Evolutionary conservation across 169 alveolate genomes (phyloP).

Genomic region (Eimeria falciformis): DNA sequence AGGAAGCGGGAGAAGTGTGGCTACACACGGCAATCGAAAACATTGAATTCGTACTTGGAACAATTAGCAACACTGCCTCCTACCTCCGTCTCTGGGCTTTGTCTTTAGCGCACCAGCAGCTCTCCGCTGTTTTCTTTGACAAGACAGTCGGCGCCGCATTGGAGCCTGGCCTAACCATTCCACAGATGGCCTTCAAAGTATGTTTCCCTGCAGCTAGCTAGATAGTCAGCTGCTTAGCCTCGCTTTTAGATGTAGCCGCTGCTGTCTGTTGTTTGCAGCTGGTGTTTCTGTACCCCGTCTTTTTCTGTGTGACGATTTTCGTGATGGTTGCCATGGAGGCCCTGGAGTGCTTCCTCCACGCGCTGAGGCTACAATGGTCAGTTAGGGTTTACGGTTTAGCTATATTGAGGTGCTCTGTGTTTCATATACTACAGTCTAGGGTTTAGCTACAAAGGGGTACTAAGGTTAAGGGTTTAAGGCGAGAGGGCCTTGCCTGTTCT

Average conservation of each 20-base stretch:
- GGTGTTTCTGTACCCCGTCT: constrained; percentile 88
- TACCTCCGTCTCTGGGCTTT: constrained; percentile 99
- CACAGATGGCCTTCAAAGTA: constrained; percentile 14
- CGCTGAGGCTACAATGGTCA: constrained; percentile 98
- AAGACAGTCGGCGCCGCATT: constrained; percentile 47
- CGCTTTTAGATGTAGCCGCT: not conserved
- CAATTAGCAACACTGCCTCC: constrained; percentile 99
- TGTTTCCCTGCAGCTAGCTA: not conserved
- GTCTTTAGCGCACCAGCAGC: constrained; percentile 98
- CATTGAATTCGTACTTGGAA: constrained; percentile 98
- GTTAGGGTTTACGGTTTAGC: constrained; percentile 41
- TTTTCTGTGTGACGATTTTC: constrained; percentile 94
- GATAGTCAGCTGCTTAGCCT: not conserved
- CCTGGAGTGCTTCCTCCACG: constrained; percentile 99
- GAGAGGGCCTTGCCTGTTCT: not conserved
- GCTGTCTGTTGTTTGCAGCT: constrained; percentile 16
- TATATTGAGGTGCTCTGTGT: not conserved
- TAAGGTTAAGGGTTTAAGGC: not conserved
- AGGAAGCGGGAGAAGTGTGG: constrained; percentile 6
- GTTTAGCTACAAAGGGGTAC: not conserved
- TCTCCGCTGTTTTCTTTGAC: constrained; percentile 84
- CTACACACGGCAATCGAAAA: constrained; percentile 93
- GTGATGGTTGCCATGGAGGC: constrained; percentile 99
- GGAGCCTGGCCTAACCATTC: not conserved
- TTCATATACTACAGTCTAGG: not conserved